phyloP scores from a whole-genome alignment of 306 rosid species.

The Vicia sativa region DNA sequence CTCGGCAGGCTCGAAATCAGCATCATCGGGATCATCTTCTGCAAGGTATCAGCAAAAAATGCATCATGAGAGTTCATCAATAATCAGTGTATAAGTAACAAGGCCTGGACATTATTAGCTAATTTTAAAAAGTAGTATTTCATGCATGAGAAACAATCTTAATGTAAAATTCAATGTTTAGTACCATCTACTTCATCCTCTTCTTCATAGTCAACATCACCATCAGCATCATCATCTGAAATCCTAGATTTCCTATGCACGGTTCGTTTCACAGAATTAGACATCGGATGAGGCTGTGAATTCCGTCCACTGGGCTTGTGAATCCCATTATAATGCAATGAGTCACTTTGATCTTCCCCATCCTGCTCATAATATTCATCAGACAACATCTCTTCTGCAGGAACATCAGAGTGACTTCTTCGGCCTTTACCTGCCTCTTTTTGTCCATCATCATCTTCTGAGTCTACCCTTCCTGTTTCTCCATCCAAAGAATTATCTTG shows the following conservation, averaged over 20 bases:
- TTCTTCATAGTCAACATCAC: slow-evolving; percentile 90
- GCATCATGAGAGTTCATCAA: slow-evolving; percentile 26
- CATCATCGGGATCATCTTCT: slow-evolving; percentile 98
- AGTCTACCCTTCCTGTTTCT: slow-evolving; percentile 70
- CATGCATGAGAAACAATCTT: slow-evolving; percentile 36
- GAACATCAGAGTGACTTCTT: slow-evolving; percentile 73
- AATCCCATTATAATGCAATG: slow-evolving; percentile 55
- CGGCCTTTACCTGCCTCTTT: slow-evolving; percentile 67
- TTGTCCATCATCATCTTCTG: slow-evolving; percentile 74
- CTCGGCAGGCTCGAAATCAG: slow-evolving; percentile 81
- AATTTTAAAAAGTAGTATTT: slow-evolving; percentile 20
- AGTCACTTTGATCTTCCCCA: slow-evolving; percentile 86
- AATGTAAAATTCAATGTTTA: slow-evolving; percentile 22
- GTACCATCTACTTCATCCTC: slow-evolving; percentile 91
- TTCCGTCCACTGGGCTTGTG: slow-evolving; percentile 53
- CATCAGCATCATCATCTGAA: slow-evolving; percentile 50
- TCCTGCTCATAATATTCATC: slow-evolving; percentile 99
- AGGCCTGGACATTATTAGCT: slow-evolving; percentile 5
- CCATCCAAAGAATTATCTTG: slow-evolving; percentile 69
- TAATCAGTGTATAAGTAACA: slow-evolving; percentile 22
- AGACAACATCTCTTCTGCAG: slow-evolving; percentile 93
- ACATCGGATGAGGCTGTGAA: slow-evolving; percentile 64
- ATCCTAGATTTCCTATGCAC: slow-evolving; percentile 60
- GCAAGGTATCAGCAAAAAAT: slow-evolving; percentile 40
- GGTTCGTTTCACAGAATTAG: slow-evolving; percentile 47